A percentile compares a stretch with the other conserved stretches of the same genome.
Evolutionary conservation across 441 rosid genomes (phyloP).

Genomic region (Gossypium lobatum): DNA sequence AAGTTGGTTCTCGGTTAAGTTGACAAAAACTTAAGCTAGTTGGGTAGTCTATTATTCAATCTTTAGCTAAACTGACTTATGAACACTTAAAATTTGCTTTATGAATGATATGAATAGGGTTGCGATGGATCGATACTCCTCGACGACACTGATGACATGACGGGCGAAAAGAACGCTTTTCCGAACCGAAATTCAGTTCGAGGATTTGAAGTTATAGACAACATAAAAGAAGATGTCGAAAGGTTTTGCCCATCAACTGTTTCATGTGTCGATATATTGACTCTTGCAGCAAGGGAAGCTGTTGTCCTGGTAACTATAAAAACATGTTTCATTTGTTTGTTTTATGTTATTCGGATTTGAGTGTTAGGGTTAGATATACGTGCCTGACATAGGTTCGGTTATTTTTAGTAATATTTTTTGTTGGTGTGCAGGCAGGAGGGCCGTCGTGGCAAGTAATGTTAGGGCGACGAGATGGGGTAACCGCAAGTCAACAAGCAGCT

Average conservation of each 20-base stretch:
- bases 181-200: constrained; percentile 51
- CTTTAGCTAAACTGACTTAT: too few species aligned
- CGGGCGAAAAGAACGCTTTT: constrained; percentile 49
- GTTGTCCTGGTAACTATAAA: constrained; percentile 31
- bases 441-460: constrained; percentile 57
- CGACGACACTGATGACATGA: constrained; percentile 40
- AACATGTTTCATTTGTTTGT: constrained; percentile 15
- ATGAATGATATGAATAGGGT: constrained; percentile 26
- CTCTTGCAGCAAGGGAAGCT: constrained; percentile 69
- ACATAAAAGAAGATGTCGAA: constrained; percentile 48
- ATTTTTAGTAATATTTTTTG: not conserved
- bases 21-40: too few species aligned
- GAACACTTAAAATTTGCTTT: not conserved
- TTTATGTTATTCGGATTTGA: not conserved
- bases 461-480: constrained; percentile 59
- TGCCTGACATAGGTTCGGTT: too few species aligned
- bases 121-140: constrained; percentile 61
- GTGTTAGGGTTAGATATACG: too few species aligned
- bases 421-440: constrained; percentile 55
- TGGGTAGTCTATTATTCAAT: too few species aligned
- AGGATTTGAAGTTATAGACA: constrained; percentile 55
- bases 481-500: constrained; percentile 61
- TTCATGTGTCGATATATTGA: constrained; percentile 56
- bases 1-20: too few species aligned
- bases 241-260: constrained; percentile 45